Percentiles rank a stretch among this genome's conserved stretches.
phyloP scores from a whole-genome alignment of 2,329 filamentous ascomycete species.

The Gaeumannomyces tritici region DNA sequence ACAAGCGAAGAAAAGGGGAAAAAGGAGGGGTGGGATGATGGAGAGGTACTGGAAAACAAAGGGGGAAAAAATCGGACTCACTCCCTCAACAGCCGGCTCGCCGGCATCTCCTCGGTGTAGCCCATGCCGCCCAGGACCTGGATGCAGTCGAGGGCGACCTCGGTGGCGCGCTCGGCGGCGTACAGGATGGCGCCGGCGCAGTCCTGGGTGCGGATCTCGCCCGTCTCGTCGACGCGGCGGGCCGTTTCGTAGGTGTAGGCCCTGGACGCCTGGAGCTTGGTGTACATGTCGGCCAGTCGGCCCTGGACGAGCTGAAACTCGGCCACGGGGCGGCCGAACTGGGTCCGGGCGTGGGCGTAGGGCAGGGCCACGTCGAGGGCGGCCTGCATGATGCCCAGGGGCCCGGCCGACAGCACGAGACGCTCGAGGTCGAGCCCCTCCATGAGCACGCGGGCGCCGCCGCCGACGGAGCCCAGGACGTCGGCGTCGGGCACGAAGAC shows the following conservation, averaged over 20 bases:
- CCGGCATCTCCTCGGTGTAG: constrained; percentile 91
- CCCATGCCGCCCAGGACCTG: constrained; percentile 93
- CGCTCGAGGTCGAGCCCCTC: constrained; percentile 91
- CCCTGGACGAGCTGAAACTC: constrained; percentile 91
- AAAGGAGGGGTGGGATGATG: too few relatives aligned
- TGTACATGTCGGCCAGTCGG: constrained; percentile 95
- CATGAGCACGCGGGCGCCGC: constrained; percentile 87
- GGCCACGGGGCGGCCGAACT: constrained; percentile 80
- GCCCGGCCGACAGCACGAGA: constrained; percentile 82
- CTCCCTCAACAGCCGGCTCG: constrained; percentile 71
- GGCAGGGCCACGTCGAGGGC: constrained; percentile 77
- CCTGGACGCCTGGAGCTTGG: constrained; percentile 74
- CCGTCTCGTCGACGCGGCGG: constrained; percentile 65
- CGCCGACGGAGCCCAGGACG: constrained; percentile 69
- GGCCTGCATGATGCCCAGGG: constrained; percentile 90
- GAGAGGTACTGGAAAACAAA: too few relatives aligned
- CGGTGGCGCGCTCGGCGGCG: constrained; percentile 81
- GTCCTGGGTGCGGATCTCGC: constrained; percentile 71
- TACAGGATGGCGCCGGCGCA: constrained; percentile 92
- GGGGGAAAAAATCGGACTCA: constrained; percentile 24
- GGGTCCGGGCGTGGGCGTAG: constrained; percentile 79
- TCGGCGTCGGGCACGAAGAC: constrained; percentile 83
- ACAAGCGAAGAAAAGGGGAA: background rate
- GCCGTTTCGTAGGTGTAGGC: constrained; percentile 85
- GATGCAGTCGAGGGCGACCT: constrained; percentile 78